phyloP scores from a whole-genome alignment of 495 filamentous ascomycete genomes.

The Pseudomonodictys pantanalensis region DNA sequence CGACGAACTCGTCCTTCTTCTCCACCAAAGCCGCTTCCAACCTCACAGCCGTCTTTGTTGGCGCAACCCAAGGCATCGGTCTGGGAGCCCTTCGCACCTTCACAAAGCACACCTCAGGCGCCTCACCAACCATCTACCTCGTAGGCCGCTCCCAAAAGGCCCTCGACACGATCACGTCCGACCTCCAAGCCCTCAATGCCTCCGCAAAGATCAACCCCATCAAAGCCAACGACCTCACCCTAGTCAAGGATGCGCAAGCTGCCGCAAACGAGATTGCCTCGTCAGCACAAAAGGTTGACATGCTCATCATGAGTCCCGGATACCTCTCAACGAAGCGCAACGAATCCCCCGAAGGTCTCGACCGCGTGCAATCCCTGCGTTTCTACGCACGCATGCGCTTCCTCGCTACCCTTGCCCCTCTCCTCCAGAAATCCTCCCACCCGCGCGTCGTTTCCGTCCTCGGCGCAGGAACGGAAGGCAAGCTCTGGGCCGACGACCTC shows the following conservation, averaged over 20 bases:
- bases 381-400: constrained; percentile 47
- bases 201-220: constrained; percentile 23
- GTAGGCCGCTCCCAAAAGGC: constrained; percentile 36
- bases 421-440: constrained; percentile 28
- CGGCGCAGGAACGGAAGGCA: constrained; percentile 30
- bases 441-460: constrained; percentile 32
- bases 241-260: constrained; percentile 21
- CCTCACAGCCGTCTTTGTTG: constrained; percentile 43
- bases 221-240: constrained; percentile 25
- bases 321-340: constrained; percentile 27
- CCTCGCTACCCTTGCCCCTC: constrained; percentile 40
- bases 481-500: constrained; percentile 30
- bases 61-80: constrained; percentile 46
- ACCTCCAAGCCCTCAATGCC: constrained; percentile 16
- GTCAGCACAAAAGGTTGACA: constrained; percentile 26
- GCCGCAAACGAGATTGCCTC: constrained; percentile 17
- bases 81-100: constrained; percentile 40
- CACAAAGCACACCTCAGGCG: constrained; percentile 32
- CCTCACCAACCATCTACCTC: constrained; percentile 40
- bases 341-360: constrained; percentile 37
- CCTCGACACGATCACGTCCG: constrained; percentile 1
- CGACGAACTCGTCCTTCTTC: constrained; percentile 22
- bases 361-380: constrained; percentile 36
- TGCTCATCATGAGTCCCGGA: constrained; percentile 37
- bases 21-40: not conserved